Percentiles rank a stretch among this genome's conserved stretches.
Conservation (phyloP, 371 early-diverging fungal species). For the Lichtheimia corymbifera region DNA sequence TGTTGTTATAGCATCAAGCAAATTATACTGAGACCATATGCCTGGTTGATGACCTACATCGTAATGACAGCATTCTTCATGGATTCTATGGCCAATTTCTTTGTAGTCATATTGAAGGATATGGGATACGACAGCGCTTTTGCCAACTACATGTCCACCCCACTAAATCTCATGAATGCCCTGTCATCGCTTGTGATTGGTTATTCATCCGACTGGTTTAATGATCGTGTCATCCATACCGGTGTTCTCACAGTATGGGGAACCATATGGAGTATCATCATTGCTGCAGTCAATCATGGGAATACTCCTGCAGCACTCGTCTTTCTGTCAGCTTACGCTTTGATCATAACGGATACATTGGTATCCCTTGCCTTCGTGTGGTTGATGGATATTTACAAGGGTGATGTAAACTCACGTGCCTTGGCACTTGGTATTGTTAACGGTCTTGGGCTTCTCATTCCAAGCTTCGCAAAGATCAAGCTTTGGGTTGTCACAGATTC, state of each 20-base stretch:
- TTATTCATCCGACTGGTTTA: conserved; percentile 10
- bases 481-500: conserved; percentile 27
- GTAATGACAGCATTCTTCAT: conserved; percentile 42
- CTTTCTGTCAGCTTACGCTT: not conserved
- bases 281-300: conserved; percentile 16
- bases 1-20: conserved; percentile 13
- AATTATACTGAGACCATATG: conserved; percentile 34
- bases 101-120: conserved; percentile 9
- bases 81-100: conserved; percentile 33
- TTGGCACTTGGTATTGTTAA: conserved; percentile 43
- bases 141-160: conserved; percentile 22
- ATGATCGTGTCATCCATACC: not conserved
- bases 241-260: conserved; percentile 13
- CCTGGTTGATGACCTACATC: conserved; percentile 26
- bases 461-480: conserved; percentile 39
- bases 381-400: not conserved
- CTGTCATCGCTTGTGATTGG: conserved; percentile 12
- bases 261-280: conserved; percentile 14
- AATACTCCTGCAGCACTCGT: conserved; percentile 4
- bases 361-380: not conserved
- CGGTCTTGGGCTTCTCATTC: conserved; percentile 34
- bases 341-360: not conserved
- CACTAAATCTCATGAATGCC: conserved; percentile 17
- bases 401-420: conserved; percentile 23
- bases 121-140: conserved; percentile 15